Percentiles rank a stretch among this genome's conserved stretches.
phyloP scores from a whole-genome alignment of 2,329 filamentous ascomycete species.

The Colletotrichum plurivorum region DNA sequence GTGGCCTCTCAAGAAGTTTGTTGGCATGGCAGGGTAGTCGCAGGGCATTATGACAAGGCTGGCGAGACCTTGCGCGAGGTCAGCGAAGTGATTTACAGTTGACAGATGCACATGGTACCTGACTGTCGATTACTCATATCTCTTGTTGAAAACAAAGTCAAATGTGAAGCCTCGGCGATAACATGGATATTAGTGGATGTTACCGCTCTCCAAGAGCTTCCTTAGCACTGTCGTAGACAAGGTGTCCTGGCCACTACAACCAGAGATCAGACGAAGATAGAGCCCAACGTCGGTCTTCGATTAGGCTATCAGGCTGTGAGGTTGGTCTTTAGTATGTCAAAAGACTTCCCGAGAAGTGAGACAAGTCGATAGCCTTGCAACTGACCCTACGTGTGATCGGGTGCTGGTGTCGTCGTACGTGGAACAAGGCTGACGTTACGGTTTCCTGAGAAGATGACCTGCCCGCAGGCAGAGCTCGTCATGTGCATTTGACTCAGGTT shows the following conservation, averaged over 20 bases:
- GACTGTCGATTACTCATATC: too few species aligned
- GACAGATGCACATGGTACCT: too few species aligned
- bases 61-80: conserved; percentile 16
- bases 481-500: conserved; percentile 25
- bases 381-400: neutral
- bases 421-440: conserved; percentile 1
- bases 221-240: too few species aligned
- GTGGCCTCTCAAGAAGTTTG: conserved; percentile 12
- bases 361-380: neutral
- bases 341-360: neutral
- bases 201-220: too few species aligned
- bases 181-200: too few species aligned
- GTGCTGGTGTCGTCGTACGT: neutral
- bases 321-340: too few species aligned
- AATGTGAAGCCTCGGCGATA: too few species aligned
- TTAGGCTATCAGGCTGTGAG: too few species aligned
- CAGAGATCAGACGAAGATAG: too few species aligned
- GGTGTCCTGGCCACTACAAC: too few species aligned
- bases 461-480: conserved; percentile 29
- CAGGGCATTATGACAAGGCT: neutral
- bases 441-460: conserved; percentile 1
- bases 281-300: too few species aligned
- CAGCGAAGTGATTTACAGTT: neutral
- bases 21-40: conserved; percentile 23
- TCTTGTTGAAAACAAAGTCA: too few species aligned